Evolutionary conservation across 345 rosid species (phyloP).

Genomic region (Cardamine resedifolia): DNA sequence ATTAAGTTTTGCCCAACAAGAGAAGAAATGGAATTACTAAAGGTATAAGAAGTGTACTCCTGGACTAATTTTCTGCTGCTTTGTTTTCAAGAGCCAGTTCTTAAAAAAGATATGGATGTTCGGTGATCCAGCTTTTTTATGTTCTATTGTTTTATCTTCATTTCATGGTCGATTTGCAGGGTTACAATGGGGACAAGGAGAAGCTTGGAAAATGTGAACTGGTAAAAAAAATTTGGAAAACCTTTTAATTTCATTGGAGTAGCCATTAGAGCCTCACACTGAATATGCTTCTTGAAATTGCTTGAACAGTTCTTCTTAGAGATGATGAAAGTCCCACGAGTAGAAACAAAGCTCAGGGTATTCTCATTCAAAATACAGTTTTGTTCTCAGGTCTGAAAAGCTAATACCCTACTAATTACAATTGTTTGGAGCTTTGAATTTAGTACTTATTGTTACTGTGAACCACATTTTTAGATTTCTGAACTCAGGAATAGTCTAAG

Average conservation of each 20-base stretch:
- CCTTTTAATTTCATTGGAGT: constrained; percentile 12
- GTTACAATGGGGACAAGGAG: constrained; percentile 77
- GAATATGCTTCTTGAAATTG: constrained; percentile 29
- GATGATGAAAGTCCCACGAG: constrained; percentile 87
- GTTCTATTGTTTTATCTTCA: constrained; percentile 16
- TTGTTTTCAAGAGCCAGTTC: neutral
- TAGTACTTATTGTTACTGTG: constrained; percentile 23
- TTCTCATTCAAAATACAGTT: constrained; percentile 94
- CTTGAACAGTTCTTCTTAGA: constrained; percentile 78
- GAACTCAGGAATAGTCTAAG: constrained; percentile 73
- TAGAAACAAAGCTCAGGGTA: constrained; percentile 89
- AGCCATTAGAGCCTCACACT: constrained; percentile 14
- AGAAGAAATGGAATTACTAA: constrained; percentile 90
- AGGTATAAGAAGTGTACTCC: constrained; percentile 46
- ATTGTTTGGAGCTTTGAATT: constrained; percentile 10
- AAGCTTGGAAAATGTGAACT: constrained; percentile 92
- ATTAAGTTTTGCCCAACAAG: constrained; percentile 88
- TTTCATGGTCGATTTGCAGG: constrained; percentile 46
- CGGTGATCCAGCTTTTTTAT: constrained; percentile 18
- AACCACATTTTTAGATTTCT: constrained; percentile 53
- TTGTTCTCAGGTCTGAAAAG: constrained; percentile 60
- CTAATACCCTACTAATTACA: neutral
- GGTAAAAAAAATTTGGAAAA: constrained; percentile 44
- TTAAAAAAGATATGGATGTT: neutral
- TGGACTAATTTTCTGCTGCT: neutral